These are phyloP conservation scores for Heterobasidion occidentale DNA, from an alignment of 1,284 basidiomycete species.

Conservation along the genomic window DNA sequence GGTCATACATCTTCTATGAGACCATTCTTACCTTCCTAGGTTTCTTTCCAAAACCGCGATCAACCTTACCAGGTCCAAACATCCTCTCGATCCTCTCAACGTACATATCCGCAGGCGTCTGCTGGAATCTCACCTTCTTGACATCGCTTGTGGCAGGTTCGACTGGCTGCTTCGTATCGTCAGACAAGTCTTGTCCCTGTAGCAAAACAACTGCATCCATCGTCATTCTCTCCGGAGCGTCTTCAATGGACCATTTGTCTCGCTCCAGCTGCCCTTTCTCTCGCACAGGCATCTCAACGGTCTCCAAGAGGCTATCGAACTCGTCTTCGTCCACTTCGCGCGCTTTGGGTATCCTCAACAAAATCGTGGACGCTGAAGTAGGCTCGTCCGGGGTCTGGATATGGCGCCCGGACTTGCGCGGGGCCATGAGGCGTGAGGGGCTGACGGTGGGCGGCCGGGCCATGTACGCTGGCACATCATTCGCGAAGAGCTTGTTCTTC, in stretches of 20 bases:
- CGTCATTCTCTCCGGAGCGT: neutral
- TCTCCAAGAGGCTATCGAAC: neutral
- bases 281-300: neutral
- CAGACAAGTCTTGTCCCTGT: neutral
- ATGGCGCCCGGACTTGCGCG: neutral
- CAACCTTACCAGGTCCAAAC: slow-evolving; percentile 10
- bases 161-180: neutral
- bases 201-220: neutral
- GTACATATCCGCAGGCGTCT: slow-evolving; percentile 3
- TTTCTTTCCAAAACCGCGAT: slow-evolving; percentile 8
- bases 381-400: neutral
- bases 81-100: slow-evolving; percentile 6
- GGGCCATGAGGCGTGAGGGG: neutral
- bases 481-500: neutral
- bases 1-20: too few species aligned
- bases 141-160: neutral
- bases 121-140: neutral
- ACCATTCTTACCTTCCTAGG: slow-evolving; percentile 5
- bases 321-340: neutral
- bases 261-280: neutral
- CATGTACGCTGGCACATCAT: neutral
- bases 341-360: neutral
- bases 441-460: neutral
- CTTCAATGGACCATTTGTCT: neutral
- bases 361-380: neutral